Conservation (phyloP, 352 stramenopile species). For the Globisporangium nunn region DNA sequence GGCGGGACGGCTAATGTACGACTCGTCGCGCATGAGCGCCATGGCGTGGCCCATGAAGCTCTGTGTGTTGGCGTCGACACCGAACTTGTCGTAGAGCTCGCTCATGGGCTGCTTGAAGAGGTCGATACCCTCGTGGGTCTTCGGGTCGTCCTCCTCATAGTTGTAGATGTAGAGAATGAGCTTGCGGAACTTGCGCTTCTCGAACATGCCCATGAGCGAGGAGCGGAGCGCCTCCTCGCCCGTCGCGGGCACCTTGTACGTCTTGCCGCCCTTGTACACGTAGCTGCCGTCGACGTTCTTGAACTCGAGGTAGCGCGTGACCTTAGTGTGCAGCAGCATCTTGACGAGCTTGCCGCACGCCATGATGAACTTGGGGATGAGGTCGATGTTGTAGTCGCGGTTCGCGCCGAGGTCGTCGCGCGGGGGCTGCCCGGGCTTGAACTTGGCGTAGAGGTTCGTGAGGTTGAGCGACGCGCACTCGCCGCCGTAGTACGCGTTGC, state of each 20-base stretch:
- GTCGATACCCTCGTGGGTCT: slow-evolving; percentile 89
- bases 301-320: slow-evolving; percentile 99
- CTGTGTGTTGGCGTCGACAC: slow-evolving; percentile 95
- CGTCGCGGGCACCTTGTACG: slow-evolving; percentile 97
- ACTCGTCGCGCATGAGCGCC: slow-evolving; percentile 94
- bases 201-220: slow-evolving; percentile 98
- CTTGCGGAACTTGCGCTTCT: slow-evolving; percentile 98
- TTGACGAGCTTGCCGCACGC: slow-evolving; percentile 99
- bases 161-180: slow-evolving; percentile 97
- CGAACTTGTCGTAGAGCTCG: slow-evolving; percentile 97
- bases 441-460: slow-evolving; percentile 96
- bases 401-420: slow-evolving; percentile 89
- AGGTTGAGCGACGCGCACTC: slow-evolving; percentile 98
- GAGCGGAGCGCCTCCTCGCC: slow-evolving; percentile 94
- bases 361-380: slow-evolving; percentile 99
- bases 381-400: slow-evolving; percentile 99
- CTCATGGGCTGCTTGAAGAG: slow-evolving; percentile 96
- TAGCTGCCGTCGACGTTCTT: slow-evolving; percentile 98
- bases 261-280: slow-evolving; percentile 96
- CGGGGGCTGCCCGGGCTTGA: slow-evolving; percentile 67
- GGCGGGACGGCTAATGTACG: slow-evolving; percentile 80
- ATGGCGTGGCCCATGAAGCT: slow-evolving; percentile 99
- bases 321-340: slow-evolving; percentile 96
- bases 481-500: slow-evolving; percentile 97
- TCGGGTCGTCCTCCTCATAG: slow-evolving; percentile 92